Base-by-base conservation (phyloP, 2,329 filamentous ascomycete species). In the Fusarium sp. region DNA sequence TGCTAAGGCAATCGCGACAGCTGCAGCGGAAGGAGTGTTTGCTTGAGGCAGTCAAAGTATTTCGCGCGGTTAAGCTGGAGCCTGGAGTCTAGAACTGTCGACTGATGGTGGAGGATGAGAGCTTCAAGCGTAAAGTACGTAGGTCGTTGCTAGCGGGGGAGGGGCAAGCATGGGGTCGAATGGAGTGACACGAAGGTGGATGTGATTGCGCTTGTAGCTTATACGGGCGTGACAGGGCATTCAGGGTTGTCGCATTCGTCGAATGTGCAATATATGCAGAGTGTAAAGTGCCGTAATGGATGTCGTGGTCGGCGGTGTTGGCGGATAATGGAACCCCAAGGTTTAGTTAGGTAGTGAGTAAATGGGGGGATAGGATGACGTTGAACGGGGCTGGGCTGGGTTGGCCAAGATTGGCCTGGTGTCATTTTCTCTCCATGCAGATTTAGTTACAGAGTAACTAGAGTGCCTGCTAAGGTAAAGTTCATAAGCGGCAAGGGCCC, bases 321-420 rank as follows among this genome's bases (percentile, higher is more conserved):
- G 67, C 52, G 56, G 55, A 55, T 47, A 49, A 45, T 25, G 41
- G 47, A 39, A 53, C 45, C 39, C 41, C 30, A 37, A 52, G 64
- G 62, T 48, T 44, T 25, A 25, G 25, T 25, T 25, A 50, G 45
- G 32, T 44, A 55, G 23, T 23, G 33, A 46, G n/a, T 45, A 62
- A 52, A 71, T 59, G 62, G 56, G 62, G 62, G 56, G 57, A 70
- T 56, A 63, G 68, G 66, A 71, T 71, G 68, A 71, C 66, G 67
- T 69, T 69, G 63, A 70, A 64, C 55, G 67, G 62, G 62, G 67
- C 67, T 69, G 65, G 54, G 65, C 61, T 51, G 55, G 46, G 39
- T 48, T 49, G 48, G 53, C 43, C 48, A 30, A 48, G 49, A 43
- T 60, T 55, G 45, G 55, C 22, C 44, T 63, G 53, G 48, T 50